phyloP scores from a whole-genome alignment of 1,284 basidiomycete species.

The Fomitopsis schrenkii region DNA sequence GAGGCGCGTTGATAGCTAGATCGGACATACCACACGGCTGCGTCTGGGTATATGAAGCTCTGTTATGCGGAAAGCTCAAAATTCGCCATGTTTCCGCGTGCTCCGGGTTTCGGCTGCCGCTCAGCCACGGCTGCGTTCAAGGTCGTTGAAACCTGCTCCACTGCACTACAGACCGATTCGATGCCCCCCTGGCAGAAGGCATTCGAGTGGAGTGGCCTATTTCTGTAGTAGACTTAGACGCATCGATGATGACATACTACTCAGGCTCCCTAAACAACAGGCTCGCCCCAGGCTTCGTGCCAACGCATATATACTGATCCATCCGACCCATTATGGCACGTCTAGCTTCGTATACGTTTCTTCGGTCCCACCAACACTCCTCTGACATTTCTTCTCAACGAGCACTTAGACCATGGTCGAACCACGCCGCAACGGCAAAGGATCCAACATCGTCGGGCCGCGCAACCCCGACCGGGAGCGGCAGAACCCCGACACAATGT shows the following conservation, averaged over 20 bases:
- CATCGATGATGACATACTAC: not conserved
- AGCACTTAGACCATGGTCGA: slow-evolving; percentile 6
- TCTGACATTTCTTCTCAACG: not conserved
- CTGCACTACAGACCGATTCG: not conserved
- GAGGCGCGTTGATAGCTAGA: no score
- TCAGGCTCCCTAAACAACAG: not conserved
- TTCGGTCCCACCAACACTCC: not conserved
- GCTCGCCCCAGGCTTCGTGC: not conserved
- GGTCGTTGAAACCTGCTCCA: no score
- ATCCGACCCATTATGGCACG: no score
- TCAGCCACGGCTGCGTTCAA: no score
- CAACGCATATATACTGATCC: no score
- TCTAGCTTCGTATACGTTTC: no score
- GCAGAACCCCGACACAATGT: slow-evolving; percentile 56
- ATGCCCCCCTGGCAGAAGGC: not conserved
- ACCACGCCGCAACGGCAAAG: slow-evolving; percentile 35
- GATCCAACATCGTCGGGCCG: slow-evolving; percentile 50
- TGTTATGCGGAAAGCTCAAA: no score
- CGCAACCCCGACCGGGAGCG: slow-evolving; percentile 45
- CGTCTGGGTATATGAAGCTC: no score
- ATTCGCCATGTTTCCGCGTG: no score
- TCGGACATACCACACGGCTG: no score
- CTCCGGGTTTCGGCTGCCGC: no score
- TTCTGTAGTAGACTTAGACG: not conserved
- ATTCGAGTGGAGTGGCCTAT: not conserved